Evolutionary conservation across 441 rosid genomes (phyloP).

Genomic region (Pelargonium myrrhifolium): DNA sequence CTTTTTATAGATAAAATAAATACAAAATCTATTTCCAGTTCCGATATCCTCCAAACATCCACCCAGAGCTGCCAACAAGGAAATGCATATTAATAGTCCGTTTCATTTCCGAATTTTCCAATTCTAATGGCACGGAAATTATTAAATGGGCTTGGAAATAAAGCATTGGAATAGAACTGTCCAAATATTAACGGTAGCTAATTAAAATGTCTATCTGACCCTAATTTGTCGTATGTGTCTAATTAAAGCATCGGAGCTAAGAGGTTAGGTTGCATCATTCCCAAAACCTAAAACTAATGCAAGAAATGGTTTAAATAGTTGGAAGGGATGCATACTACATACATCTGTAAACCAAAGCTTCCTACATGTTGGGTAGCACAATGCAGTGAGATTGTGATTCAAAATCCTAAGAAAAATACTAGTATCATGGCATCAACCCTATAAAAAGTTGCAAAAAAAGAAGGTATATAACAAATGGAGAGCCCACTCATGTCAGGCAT

Average conservation of each 20-base stretch:
- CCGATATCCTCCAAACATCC: too few relatives aligned
- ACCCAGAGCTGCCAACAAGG: background rate
- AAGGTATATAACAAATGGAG: background rate
- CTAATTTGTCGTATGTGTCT: background rate
- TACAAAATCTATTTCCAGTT: background rate
- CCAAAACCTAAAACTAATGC: background rate
- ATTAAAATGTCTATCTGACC: background rate
- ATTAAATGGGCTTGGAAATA: background rate
- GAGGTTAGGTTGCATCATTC: background rate
- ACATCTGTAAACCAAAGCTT: too few relatives aligned
- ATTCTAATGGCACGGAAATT: background rate
- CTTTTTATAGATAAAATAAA: constrained; percentile 1
- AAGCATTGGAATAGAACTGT: background rate
- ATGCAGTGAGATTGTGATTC: background rate
- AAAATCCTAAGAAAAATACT: background rate
- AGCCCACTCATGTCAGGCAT: background rate
- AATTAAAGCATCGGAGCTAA: background rate
- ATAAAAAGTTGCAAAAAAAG: background rate
- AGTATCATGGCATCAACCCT: background rate
- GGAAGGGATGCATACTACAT: too few relatives aligned
- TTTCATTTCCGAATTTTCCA: background rate
- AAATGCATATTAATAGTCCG: background rate
- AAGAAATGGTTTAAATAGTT: background rate
- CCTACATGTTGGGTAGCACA: background rate
- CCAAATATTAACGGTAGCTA: background rate